Percentiles rank a stretch among this genome's conserved stretches.
Conservation (phyloP, 257 asterid genomes). For the Solanum tarijense region DNA sequence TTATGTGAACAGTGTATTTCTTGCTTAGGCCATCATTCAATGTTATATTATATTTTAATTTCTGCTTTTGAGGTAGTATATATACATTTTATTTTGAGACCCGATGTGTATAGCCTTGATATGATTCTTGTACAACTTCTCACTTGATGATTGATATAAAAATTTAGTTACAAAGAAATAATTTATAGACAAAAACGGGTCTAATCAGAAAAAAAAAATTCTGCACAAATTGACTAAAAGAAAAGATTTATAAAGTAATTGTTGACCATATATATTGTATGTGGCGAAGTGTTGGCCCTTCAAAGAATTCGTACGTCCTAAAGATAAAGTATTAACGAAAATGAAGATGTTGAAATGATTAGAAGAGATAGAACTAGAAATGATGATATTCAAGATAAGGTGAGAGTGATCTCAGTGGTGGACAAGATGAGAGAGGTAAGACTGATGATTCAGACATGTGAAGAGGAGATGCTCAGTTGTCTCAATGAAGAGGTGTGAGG, state of each 20-base stretch:
- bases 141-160: too few relatives aligned
- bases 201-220: neutral
- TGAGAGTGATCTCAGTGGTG: neutral
- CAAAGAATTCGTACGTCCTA: neutral
- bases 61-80: too few relatives aligned
- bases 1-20: neutral
- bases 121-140: too few relatives aligned
- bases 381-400: neutral
- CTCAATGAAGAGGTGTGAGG: neutral
- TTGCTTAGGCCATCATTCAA: neutral
- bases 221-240: neutral
- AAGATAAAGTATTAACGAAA: too few relatives aligned
- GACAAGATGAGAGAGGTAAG: neutral
- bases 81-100: too few relatives aligned
- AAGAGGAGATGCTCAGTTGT: neutral
- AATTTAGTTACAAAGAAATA: too few relatives aligned
- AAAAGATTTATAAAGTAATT: neutral
- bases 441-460: neutral
- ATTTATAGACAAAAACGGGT: neutral
- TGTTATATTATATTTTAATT: neutral
- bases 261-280: neutral
- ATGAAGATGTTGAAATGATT: too few relatives aligned
- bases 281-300: neutral
- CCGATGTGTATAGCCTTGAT: too few relatives aligned
- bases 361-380: neutral